A percentile compares a stretch with the other conserved stretches of the same genome.
phyloP scores from a whole-genome alignment of 805 yeast species.

The Zygosaccharomyces lentus region DNA sequence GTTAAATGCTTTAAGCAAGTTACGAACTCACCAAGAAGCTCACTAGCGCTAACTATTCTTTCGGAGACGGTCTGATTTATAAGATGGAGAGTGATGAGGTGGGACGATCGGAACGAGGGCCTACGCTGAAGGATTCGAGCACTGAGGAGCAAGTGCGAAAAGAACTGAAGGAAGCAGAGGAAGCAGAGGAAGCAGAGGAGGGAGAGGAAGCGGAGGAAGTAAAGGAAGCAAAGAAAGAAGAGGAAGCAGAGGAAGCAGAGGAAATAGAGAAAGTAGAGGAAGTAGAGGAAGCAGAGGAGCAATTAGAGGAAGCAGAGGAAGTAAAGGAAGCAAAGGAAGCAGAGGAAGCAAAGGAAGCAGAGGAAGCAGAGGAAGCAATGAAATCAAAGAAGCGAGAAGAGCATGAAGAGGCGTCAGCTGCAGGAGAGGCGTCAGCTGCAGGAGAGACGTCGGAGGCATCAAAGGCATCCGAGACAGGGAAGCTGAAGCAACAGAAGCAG shows the following conservation, averaged over 20 bases:
- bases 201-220: not conserved
- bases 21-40: not conserved
- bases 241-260: not conserved
- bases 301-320: not conserved
- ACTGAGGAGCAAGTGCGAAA: not conserved
- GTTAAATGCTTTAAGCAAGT: no score
- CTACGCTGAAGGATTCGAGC: no score
- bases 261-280: not conserved
- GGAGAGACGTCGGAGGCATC: no score
- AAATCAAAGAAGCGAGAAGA: no score
- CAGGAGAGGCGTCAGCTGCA: not conserved
- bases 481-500: not conserved
- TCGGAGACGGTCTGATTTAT: not conserved
- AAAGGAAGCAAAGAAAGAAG: not conserved
- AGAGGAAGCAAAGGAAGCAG: not conserved
- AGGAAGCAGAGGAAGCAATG: not conserved
- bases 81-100: not conserved
- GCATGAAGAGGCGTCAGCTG: not conserved
- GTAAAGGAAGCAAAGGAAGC: not conserved
- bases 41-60: not conserved
- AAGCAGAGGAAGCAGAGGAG: not conserved
- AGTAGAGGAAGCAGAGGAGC: not conserved
- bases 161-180: not conserved
- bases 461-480: not conserved
- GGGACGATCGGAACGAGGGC: not conserved